Evolutionary conservation across 495 filamentous ascomycete species (phyloP).

Genomic region (Astrothelium macrocarpum): DNA sequence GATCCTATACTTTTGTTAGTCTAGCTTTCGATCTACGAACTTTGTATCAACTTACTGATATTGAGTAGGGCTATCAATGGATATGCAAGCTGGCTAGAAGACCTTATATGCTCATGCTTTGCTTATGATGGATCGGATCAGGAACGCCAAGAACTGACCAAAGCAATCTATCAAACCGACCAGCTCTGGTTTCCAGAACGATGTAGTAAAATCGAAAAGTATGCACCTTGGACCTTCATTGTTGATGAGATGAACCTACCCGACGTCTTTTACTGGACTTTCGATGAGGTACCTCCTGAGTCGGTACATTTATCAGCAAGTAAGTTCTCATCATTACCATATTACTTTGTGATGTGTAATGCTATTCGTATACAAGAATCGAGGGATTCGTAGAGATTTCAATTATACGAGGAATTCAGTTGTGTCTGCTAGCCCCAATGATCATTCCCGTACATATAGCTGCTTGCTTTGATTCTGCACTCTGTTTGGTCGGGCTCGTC

Average conservation of each 20-base stretch:
- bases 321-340: neutral
- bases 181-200: slow-evolving; percentile 16
- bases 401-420: neutral
- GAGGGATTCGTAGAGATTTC: neutral
- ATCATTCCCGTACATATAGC: too few relatives aligned
- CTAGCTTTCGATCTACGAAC: slow-evolving; percentile 8
- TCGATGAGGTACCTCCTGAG: slow-evolving; percentile 15
- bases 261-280: slow-evolving; percentile 23
- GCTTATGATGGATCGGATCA: slow-evolving; percentile 18
- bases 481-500: too few relatives aligned
- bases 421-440: too few relatives aligned
- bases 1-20: slow-evolving; percentile 8
- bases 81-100: slow-evolving; percentile 19
- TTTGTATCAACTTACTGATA: neutral
- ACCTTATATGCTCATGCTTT: slow-evolving; percentile 18
- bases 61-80: slow-evolving; percentile 20
- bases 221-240: slow-evolving; percentile 22
- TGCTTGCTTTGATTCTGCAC: too few relatives aligned
- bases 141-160: slow-evolving; percentile 19
- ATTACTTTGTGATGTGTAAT: neutral
- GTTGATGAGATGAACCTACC: slow-evolving; percentile 23
- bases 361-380: neutral
- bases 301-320: neutral
- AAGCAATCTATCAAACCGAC: slow-evolving; percentile 13
- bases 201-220: slow-evolving; percentile 10